A percentile compares a stretch with the other conserved stretches of the same genome.
These are phyloP conservation scores for Boletus sp. DNA, from an alignment of 768 basidiomycete species.

Conservation along the genomic window DNA sequence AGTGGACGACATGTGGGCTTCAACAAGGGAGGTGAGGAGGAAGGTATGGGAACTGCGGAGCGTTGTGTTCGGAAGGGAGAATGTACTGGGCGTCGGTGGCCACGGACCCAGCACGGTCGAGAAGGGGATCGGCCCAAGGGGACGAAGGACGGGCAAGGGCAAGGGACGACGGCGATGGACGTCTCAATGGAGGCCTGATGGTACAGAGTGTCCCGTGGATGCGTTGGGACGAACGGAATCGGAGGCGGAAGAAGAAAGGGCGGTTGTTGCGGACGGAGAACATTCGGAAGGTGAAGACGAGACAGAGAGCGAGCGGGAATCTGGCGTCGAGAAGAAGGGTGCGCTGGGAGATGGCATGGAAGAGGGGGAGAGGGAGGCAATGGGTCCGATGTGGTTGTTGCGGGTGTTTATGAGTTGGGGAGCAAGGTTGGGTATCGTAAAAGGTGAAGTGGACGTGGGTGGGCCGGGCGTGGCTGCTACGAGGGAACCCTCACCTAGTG, in stretches of 20 bases:
- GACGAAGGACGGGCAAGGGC: slow-evolving; percentile 37
- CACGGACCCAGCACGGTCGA: slow-evolving; percentile 44
- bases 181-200: slow-evolving; percentile 66
- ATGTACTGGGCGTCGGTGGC: slow-evolving; percentile 35
- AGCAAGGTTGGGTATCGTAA: slow-evolving; percentile 51
- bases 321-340: slow-evolving; percentile 17
- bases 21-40: slow-evolving; percentile 54
- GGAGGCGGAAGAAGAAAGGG: slow-evolving; percentile 70
- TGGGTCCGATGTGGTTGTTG: slow-evolving; percentile 75
- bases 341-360: slow-evolving; percentile 13
- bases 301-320: slow-evolving; percentile 30
- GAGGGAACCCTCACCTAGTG: slow-evolving; percentile 18
- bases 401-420: slow-evolving; percentile 78
- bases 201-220: slow-evolving; percentile 60
- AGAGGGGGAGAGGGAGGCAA: slow-evolving; percentile 51
- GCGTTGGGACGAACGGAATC: slow-evolving; percentile 66
- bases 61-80: slow-evolving; percentile 65
- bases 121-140: slow-evolving; percentile 44
- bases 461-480: slow-evolving; percentile 11
- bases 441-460: slow-evolving; percentile 19
- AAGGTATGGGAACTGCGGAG: slow-evolving; percentile 65
- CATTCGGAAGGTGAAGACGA: slow-evolving; percentile 28
- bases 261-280: slow-evolving; percentile 28
- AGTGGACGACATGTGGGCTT: slow-evolving; percentile 63
- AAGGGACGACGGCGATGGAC: slow-evolving; percentile 43